phyloP scores from a whole-genome alignment of 1,139 yeast species.

The Yamadazyma diddensiae region DNA sequence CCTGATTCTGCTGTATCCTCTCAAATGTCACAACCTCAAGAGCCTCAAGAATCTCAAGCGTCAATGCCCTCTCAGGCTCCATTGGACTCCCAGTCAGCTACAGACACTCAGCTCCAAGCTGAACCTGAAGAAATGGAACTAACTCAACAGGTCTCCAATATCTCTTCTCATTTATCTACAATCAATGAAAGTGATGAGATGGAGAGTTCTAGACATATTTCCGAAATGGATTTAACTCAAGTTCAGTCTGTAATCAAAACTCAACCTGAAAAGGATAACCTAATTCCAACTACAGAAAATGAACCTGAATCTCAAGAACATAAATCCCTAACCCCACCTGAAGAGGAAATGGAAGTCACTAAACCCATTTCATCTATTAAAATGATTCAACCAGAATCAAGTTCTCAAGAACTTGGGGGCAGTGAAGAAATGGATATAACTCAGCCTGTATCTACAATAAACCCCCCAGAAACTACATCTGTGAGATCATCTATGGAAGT shows the following conservation, averaged over 20 bases:
- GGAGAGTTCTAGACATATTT: background rate
- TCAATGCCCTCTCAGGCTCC: no score
- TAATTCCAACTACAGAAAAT: background rate
- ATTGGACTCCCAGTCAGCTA: no score
- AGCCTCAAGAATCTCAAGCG: no score
- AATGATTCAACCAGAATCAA: conserved; percentile 8
- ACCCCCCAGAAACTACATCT: background rate
- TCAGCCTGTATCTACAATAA: conserved; percentile 10
- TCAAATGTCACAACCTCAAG: background rate
- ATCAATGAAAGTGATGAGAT: conserved; percentile 2
- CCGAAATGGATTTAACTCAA: conserved; percentile 10
- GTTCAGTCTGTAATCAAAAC: conserved; percentile 3
- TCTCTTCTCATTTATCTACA: conserved; percentile 1
- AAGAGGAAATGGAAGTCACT: conserved; percentile 11
- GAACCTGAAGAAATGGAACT: conserved; percentile 8
- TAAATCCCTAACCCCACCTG: background rate
- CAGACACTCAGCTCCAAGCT: no score
- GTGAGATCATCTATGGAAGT: conserved; percentile 1
- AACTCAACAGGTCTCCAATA: conserved; percentile 9
- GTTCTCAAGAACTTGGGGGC: conserved; percentile 2
- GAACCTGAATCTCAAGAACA: background rate
- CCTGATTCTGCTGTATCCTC: background rate
- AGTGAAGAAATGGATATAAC: conserved; percentile 16
- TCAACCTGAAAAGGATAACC: background rate
- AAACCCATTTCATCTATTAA: conserved; percentile 6